Conservation (phyloP, 371 early-diverging fungal genomes). For the Rhizopus sp. region DNA sequence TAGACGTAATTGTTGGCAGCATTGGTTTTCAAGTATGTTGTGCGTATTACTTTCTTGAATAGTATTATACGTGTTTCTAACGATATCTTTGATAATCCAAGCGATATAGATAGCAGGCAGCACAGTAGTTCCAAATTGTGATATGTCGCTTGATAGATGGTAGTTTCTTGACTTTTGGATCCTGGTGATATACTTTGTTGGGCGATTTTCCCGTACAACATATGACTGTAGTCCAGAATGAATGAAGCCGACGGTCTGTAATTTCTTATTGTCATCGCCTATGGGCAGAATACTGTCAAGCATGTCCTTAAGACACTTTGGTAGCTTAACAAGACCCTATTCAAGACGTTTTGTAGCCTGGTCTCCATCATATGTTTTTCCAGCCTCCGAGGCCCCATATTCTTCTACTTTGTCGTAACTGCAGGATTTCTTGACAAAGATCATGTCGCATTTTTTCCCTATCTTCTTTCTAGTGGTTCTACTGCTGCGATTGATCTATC, state of each 20-base stretch:
- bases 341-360: constrained; percentile 14
- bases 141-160: constrained; percentile 20
- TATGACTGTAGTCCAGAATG: constrained; percentile 20
- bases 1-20: neutral
- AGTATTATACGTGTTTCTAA: constrained; percentile 16
- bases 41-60: constrained; percentile 18
- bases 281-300: constrained; percentile 9
- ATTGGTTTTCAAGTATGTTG: constrained; percentile 4
- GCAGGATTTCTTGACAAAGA: constrained; percentile 15
- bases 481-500: constrained; percentile 12
- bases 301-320: constrained; percentile 15
- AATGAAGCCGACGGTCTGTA: constrained; percentile 11
- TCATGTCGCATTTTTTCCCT: constrained; percentile 10
- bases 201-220: constrained; percentile 17
- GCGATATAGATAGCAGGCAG: constrained; percentile 13
- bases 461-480: constrained; percentile 13
- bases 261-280: constrained; percentile 1
- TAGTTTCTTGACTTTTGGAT: constrained; percentile 17
- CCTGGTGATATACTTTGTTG: constrained; percentile 18
- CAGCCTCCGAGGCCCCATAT: constrained; percentile 15
- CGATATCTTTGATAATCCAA: constrained; percentile 17
- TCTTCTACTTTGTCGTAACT: constrained; percentile 7
- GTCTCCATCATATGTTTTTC: constrained; percentile 11
- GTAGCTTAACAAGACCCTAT: constrained; percentile 8
- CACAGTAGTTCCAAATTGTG: constrained; percentile 15